Base-by-base conservation (phyloP, 257 asterid species). In the Dorcoceras hygrometricum region DNA sequence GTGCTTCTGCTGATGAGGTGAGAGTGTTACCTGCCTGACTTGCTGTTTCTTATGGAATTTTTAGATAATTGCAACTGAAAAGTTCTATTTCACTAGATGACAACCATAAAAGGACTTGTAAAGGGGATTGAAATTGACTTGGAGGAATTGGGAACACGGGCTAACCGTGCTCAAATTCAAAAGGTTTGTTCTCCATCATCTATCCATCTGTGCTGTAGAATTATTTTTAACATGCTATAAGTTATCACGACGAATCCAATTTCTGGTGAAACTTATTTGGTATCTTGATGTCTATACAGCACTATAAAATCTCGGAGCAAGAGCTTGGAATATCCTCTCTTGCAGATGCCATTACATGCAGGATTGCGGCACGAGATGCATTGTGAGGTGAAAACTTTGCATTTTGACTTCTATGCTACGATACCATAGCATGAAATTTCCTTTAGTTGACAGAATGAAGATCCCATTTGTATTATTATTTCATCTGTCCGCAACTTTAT, bases 341-440 rank as follows among this genome's bases (percentile, higher is more conserved):
- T 58, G 63, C 89, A 12, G 98, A 90, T 75, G 96, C 97, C 54
- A 86, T 85, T 69, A 64, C 81, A 16, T 85, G 96, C 82, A 82
- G 97, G 76, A 86, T 93, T 70, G 96, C 95, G 56, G 87, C 91
- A 32, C 83, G 97, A 56, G 96, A 90, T 79, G 96, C 95, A 23
- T 67, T 88, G 74, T 93, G 68, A 86, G 76, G 71, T 54, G 22
- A 23, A 68, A 66, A 57, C 18, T 34, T 43, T 39, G 18, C 31
- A 28, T 58, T 61, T 20, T 19, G 51, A 8, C 22, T 10, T 69
- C 24, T 46, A 62, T 29, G 48, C 31, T 71, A 63, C 68, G 57
- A 54, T 66, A 9, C 58, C 64, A 62, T 72, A 32, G 26, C 66
- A 43, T 58, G 57, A 59, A 4, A 34, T 60, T 9, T 27, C 8